Evolutionary conservation across 2,329 filamentous ascomycete species (phyloP).

Genomic region (Claviceps quebecensis): DNA sequence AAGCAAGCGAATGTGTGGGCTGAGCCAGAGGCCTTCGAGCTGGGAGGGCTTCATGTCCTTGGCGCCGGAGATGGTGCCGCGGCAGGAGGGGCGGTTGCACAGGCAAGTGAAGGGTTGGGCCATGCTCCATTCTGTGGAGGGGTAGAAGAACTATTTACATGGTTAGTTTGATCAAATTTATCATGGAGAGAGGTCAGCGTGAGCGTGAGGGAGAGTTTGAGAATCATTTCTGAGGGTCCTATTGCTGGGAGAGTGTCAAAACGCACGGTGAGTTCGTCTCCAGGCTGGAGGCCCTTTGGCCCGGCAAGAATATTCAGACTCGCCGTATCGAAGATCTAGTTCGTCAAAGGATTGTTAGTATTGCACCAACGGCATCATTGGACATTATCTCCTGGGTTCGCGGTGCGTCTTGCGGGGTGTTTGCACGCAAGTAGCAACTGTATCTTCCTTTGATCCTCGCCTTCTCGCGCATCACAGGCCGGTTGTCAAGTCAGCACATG

Average conservation of each 20-base stretch:
- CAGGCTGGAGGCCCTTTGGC: conserved; percentile 36
- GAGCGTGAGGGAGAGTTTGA: too few species aligned
- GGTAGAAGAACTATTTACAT: conserved; percentile 50
- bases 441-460: too few species aligned
- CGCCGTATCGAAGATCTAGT: conserved; percentile 48
- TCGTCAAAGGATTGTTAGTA: background rate
- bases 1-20: conserved; percentile 44
- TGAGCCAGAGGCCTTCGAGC: conserved; percentile 46
- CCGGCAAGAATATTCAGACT: conserved; percentile 44
- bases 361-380: too few species aligned
- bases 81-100: conserved; percentile 43
- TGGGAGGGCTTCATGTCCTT: conserved; percentile 39
- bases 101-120: conserved; percentile 55
- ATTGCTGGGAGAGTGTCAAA: background rate
- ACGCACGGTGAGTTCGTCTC: conserved; percentile 44
- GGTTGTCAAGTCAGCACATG: background rate
- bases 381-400: too few species aligned
- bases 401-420: background rate
- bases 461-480: too few species aligned
- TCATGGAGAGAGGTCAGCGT: too few species aligned
- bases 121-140: conserved; percentile 63
- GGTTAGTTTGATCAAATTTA: background rate
- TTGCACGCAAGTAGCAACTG: background rate
- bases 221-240: background rate
- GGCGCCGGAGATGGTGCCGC: conserved; percentile 49